These are phyloP conservation scores for Psilocybe cubensis DNA, from an alignment of 768 basidiomycete species.

Conservation along the genomic window DNA sequence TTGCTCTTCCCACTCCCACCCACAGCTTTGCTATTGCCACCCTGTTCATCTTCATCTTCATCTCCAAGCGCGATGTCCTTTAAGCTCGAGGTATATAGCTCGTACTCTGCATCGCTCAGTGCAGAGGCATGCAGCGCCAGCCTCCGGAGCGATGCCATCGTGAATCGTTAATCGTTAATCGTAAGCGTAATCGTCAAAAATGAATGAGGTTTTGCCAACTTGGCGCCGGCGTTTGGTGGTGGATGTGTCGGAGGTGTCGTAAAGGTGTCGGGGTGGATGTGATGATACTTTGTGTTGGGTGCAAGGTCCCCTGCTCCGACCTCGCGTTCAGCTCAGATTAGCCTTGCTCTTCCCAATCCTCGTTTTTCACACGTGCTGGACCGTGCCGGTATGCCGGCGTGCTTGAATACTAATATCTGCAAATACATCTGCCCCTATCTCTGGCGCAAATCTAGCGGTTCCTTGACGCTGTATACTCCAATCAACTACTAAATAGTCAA, in stretches of 20 bases:
- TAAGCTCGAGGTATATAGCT: conserved; percentile 64
- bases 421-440: too few relatives aligned
- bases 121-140: conserved; percentile 76
- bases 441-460: too few relatives aligned
- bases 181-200: neutral
- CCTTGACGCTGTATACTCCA: too few relatives aligned
- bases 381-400: too few relatives aligned
- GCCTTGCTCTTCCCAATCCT: neutral
- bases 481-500: too few relatives aligned
- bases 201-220: neutral
- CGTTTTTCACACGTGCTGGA: conserved; percentile 1
- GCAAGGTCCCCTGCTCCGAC: too few relatives aligned
- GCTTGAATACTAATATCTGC: too few relatives aligned
- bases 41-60: conserved; percentile 31
- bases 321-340: too few relatives aligned
- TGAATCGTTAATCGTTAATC: neutral
- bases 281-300: neutral
- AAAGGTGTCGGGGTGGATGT: neutral
- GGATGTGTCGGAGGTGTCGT: neutral
- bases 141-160: conserved; percentile 49
- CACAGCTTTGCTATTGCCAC: too few relatives aligned
- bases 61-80: conserved; percentile 49
- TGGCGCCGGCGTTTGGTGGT: neutral
- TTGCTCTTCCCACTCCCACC: conserved; percentile 9
- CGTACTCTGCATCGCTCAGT: conserved; percentile 74